Evolutionary conservation across 2,329 filamentous ascomycete species (phyloP).

Genomic region (Cladosporium halotolerans): DNA sequence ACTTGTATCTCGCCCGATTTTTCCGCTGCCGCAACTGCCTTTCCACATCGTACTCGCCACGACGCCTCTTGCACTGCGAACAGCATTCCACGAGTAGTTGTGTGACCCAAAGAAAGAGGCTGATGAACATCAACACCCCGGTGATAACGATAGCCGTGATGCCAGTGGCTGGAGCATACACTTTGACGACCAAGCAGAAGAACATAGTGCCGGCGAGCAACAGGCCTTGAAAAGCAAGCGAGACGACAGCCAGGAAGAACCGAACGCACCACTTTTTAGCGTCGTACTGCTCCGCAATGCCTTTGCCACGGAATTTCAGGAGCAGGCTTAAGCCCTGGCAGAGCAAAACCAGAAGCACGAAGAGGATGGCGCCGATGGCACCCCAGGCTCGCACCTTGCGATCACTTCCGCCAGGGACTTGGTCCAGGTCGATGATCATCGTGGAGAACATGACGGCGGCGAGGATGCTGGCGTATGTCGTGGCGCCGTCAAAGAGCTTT

Average conservation of each 20-base stretch:
- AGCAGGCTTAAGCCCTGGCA: background rate
- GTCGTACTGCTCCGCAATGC: background rate
- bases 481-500: background rate
- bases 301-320: background rate
- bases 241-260: background rate
- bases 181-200: conserved; percentile 4
- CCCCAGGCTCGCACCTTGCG: background rate
- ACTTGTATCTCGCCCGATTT: too few species aligned
- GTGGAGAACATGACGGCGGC: conserved; percentile 7
- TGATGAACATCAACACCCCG: background rate
- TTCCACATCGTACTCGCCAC: too few species aligned
- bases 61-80: background rate
- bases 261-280: background rate
- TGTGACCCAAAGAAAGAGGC: background rate
- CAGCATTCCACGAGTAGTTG: background rate
- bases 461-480: conserved; percentile 1
- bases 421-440: background rate
- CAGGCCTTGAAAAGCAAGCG: background rate
- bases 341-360: background rate
- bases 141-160: background rate
- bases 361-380: background rate
- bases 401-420: background rate
- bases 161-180: background rate
- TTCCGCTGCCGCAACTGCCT: too few species aligned
- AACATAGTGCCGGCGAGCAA: background rate